Base-by-base conservation (phyloP, 2,329 filamentous ascomycete genomes). In the Zymoseptoria passerinii region DNA sequence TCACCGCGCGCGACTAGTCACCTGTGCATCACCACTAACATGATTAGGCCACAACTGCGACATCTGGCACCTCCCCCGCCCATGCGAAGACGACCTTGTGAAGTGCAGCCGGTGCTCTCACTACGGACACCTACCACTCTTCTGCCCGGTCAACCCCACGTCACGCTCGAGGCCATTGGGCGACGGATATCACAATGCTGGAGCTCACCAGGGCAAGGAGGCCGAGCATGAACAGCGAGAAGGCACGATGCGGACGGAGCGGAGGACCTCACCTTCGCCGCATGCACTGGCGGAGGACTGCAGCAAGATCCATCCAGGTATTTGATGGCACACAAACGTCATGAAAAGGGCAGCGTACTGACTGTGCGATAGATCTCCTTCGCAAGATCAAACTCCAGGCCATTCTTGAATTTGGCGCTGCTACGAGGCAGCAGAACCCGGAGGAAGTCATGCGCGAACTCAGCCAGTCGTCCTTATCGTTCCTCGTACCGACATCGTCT, bases 1-100 rank as follows among this genome's bases (percentile, higher is more conserved):
- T 13, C 49, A 20, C 18, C 49, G n/a, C 19, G 19, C 49, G 19
- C 23, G 49, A 20, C n/a, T 13, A 20, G 49, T 18, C 23, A 13
- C 19, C 19, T 20, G 5, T 23, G 49, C 35, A 44, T 13, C 2
- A 20, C n/a, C 10, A 50, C 19, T 27, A 8, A 50, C 49, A 18
- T 8, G 8, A 19, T 4, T n/a, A 50, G 49, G 49, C 23, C 49
- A 65, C 54, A 68, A 68, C 56, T 68, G 66, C 52, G 66, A 67
- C 52, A 23, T 29, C 9, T 66, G 66, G 66, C 66, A 68, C 50
- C 63, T 68, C 7, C 66, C 66, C 3, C 9, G 51, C 1, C 63
- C 66, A 3, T 68, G 66, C 48, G 10, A 48, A 20, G 18, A 40
- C 1, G 35, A 53, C 1, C 18, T 64, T 13, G 28, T 60, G 13